phyloP scores from a whole-genome alignment of 1,284 basidiomycete genomes.

The Xanthoconium separans region DNA sequence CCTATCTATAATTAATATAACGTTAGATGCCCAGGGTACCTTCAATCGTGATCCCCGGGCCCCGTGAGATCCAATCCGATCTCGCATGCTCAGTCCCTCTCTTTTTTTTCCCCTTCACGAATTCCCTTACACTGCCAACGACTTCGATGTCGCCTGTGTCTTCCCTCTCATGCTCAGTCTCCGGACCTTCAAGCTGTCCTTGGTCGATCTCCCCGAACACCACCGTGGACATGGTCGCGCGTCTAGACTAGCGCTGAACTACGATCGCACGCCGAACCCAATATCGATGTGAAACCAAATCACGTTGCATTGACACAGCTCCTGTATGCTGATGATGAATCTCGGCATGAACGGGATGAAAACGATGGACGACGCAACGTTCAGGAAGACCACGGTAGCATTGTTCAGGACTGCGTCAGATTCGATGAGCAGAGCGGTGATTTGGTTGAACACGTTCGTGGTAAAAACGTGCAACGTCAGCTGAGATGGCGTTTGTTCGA shows the following conservation, averaged over 20 bases:
- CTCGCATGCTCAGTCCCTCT: too few relatives aligned
- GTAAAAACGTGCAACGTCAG: too few relatives aligned
- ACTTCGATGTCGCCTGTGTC: not conserved
- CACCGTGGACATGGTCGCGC: not conserved
- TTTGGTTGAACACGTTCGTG: not conserved
- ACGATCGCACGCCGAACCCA: not conserved
- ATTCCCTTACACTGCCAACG: not conserved
- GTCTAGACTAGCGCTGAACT: not conserved
- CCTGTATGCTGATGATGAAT: slow-evolving; percentile 1
- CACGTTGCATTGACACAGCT: not conserved
- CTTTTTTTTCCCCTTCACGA: not conserved
- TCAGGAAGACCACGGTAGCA: not conserved
- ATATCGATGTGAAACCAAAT: not conserved
- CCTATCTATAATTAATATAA: too few relatives aligned
- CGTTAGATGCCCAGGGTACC: too few relatives aligned
- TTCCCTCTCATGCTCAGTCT: not conserved
- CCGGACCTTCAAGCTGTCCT: not conserved
- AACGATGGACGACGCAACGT: not conserved
- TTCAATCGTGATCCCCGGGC: too few relatives aligned
- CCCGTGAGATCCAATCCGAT: too few relatives aligned
- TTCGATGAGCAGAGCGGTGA: not conserved
- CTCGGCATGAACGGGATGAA: not conserved
- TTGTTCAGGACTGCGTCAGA: too few relatives aligned
- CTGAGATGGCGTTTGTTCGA: too few relatives aligned
- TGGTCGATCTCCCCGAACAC: not conserved